Evolutionary conservation across 2,329 filamentous ascomycete species (phyloP).

Genomic region (Fusarium metavorans): DNA sequence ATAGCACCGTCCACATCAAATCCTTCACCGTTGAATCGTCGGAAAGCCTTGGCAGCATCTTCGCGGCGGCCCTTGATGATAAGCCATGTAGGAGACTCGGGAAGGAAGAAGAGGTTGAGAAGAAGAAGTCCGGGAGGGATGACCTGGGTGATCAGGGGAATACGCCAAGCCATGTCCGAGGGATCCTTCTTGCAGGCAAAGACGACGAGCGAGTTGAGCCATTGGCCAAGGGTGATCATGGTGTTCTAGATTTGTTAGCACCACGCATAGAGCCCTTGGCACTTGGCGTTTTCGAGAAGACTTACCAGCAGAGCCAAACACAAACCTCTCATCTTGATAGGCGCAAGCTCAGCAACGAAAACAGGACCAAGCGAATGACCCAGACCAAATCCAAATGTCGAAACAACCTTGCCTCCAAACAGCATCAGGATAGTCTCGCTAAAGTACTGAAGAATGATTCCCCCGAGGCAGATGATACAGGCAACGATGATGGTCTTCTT

Average conservation of each 20-base stretch:
- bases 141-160: slow-evolving; percentile 48
- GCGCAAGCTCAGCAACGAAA: slow-evolving; percentile 49
- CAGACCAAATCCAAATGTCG: slow-evolving; percentile 47
- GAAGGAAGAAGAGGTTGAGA: slow-evolving; percentile 18
- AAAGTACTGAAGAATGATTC: slow-evolving; percentile 44
- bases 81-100: slow-evolving; percentile 28
- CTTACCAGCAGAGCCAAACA: slow-evolving; percentile 45
- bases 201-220: slow-evolving; percentile 45
- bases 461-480: slow-evolving; percentile 39
- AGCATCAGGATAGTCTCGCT: slow-evolving; percentile 39
- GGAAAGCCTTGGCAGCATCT: slow-evolving; percentile 26
- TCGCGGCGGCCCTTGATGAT: slow-evolving; percentile 24
- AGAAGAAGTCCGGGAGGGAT: slow-evolving; percentile 41
- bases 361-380: slow-evolving; percentile 49
- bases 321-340: slow-evolving; percentile 46
- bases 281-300: neutral
- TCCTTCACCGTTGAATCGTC: slow-evolving; percentile 42
- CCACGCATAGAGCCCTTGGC: neutral
- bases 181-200: slow-evolving; percentile 33
- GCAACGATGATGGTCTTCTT: slow-evolving; percentile 43
- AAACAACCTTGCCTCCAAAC: slow-evolving; percentile 47
- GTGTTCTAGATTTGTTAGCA: slow-evolving; percentile 41
- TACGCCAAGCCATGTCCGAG: slow-evolving; percentile 45
- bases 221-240: slow-evolving; percentile 49
- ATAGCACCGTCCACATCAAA: slow-evolving; percentile 42